Evolutionary conservation across 2,329 filamentous ascomycete species (phyloP), one percentile per base, ranked within the genome.

Genomic region (Tolypocladium tropicale): DNA sequence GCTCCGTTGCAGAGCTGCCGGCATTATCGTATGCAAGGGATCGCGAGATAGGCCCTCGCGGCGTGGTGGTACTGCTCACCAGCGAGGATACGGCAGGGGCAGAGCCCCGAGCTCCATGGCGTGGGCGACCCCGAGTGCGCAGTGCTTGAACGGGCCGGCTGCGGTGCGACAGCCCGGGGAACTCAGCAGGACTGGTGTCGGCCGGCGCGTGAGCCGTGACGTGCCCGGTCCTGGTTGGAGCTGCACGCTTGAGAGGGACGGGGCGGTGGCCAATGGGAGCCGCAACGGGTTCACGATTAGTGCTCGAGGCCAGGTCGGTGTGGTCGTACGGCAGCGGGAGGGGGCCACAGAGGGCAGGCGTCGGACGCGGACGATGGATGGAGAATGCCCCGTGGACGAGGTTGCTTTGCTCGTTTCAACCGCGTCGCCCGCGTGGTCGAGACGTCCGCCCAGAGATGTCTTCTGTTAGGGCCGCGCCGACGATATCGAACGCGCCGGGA

Each of bases 1-100:
- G 53, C 70, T 71, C 60, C 76, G 72, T 46, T 72, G 67, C 54
- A 80, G 68, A 51, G 67, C 64, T 55, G 68, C 63, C 55, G 75
- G 69, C 74, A 76, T 76, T 56, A 59, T n/a, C n/a, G n/a, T n/a
- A n/a, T 59, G 64, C 43, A 53, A 46, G 53, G 23, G 46, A 16
- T 28, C 9, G 25, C 43, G 32, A 28, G 43, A 21, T 23, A 21
- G n/a, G 2, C 25, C 41, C 30, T 53, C 52, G 32, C 39, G 43
- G 46, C 25, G 25, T 18, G 53, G 25, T 10, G 34, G 41, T 14
- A n/a, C 51, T 21, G 51, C 18, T 28, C 46, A 32, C 28, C 46
- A 18, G 32, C 9, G 46, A 30, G 28, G 28, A 32, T 10, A 49
- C 32, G 46, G 28, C 46, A 23, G 10, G 46, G 46, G 18, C 46